phyloP scores from a whole-genome alignment of 495 filamentous ascomycete species.

The Elasticomyces elasticus region DNA sequence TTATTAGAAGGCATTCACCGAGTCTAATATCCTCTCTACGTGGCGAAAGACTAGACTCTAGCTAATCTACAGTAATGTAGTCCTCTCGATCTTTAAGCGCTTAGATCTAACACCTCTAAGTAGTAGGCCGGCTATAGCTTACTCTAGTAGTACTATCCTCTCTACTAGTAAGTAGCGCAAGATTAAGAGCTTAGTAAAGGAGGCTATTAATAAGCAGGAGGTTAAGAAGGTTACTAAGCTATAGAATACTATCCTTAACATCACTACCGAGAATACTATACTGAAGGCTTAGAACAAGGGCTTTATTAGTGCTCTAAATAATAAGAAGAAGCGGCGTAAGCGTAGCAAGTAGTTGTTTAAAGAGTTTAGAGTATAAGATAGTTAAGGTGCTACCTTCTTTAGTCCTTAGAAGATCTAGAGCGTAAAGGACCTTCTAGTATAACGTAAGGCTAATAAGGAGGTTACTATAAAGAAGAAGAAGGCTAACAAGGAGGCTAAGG shows the following conservation, averaged over 20 bases:
- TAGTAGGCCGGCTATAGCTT: not conserved
- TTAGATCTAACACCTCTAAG: not conserved
- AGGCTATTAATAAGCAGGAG: not conserved
- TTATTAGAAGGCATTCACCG: conserved; percentile 4
- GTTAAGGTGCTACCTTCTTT: not conserved
- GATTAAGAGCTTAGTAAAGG: not conserved
- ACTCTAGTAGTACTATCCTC: not conserved
- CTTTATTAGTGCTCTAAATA: not conserved
- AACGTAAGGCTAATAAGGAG: not conserved
- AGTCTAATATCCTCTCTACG: not conserved
- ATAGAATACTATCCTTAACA: not conserved
- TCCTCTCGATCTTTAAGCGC: not conserved
- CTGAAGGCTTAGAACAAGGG: not conserved
- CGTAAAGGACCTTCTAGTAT: not conserved
- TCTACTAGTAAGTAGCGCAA: not conserved
- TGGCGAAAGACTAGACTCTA: not conserved
- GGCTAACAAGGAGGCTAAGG: no score
- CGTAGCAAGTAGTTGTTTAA: not conserved
- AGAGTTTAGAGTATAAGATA: not conserved
- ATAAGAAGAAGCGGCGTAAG: conserved; percentile 3
- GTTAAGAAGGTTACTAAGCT: not conserved
- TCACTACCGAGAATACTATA: not conserved
- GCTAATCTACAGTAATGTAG: not conserved
- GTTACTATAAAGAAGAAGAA: not conserved
- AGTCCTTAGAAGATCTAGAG: not conserved